These are phyloP conservation scores for Dactylonectria macrodidyma DNA, from an alignment of 2,329 filamentous ascomycete genomes.

Conservation along the genomic window DNA sequence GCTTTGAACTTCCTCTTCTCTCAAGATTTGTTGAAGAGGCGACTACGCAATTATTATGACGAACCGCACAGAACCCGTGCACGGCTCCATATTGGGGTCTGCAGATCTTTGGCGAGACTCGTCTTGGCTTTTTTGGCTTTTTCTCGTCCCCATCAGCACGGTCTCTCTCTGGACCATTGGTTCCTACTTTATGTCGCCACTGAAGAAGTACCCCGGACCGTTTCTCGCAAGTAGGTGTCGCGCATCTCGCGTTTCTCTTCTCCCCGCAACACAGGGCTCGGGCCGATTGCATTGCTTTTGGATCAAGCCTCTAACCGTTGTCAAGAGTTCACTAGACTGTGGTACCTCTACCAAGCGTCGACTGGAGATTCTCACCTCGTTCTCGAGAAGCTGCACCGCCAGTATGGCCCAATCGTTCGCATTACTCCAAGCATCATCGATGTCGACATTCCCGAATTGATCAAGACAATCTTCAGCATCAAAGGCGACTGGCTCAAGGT, in stretches of 20 bases:
- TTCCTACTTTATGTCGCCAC: constrained; percentile 39
- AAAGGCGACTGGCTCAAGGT: constrained; percentile 53
- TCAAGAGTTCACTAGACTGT: constrained; percentile 53
- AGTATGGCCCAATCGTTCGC: constrained; percentile 58
- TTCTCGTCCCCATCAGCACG: not conserved
- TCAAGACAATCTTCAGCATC: constrained; percentile 54
- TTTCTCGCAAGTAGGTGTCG: constrained; percentile 47
- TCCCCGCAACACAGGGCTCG: not conserved
- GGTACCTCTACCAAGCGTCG: constrained; percentile 52
- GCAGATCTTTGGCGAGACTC: not conserved
- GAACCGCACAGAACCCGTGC: not conserved
- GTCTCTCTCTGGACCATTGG: constrained; percentile 30
- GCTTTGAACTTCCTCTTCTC: not conserved
- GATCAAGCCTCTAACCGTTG: not conserved
- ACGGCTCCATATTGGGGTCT: constrained; percentile 2
- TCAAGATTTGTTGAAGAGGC: not conserved
- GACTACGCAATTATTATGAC: not conserved
- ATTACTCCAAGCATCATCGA: constrained; percentile 58
- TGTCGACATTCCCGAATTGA: constrained; percentile 55
- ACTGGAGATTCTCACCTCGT: constrained; percentile 49
- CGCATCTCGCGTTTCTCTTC: not conserved
- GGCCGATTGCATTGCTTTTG: not conserved
- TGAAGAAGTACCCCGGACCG: constrained; percentile 52
- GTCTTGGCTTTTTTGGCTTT: not conserved
- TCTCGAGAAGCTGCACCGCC: constrained; percentile 53